These are phyloP conservation scores for Ustilago vetiveriae DNA, from an alignment of 1,284 basidiomycete genomes.

Conservation along the genomic window DNA sequence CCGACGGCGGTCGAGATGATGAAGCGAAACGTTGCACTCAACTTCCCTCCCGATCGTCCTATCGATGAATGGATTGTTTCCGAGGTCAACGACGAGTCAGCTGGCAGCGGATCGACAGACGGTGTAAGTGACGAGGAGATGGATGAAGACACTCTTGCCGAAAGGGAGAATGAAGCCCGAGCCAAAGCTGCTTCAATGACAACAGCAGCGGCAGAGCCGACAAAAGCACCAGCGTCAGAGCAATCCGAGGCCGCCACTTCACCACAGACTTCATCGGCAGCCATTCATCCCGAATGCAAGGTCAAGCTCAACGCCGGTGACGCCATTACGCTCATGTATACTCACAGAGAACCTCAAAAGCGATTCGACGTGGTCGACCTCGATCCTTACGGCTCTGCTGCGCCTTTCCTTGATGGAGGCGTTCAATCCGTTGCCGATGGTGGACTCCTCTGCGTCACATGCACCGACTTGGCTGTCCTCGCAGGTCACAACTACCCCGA, in stretches of 20 bases:
- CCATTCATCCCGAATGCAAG: constrained; percentile 63
- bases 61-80: constrained; percentile 51
- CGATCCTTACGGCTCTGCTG: constrained; percentile 96
- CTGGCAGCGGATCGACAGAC: not conserved
- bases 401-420: constrained; percentile 95
- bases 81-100: constrained; percentile 7
- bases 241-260: constrained; percentile 1
- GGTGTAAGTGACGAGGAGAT: constrained; percentile 3
- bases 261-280: constrained; percentile 3
- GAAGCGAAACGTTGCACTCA: constrained; percentile 86
- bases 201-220: constrained; percentile 1
- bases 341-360: constrained; percentile 77
- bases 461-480: constrained; percentile 92
- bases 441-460: constrained; percentile 91
- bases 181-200: constrained; percentile 1
- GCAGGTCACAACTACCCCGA: constrained; percentile 95
- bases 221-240: constrained; percentile 2
- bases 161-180: constrained; percentile 24
- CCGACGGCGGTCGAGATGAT: constrained; percentile 85
- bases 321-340: constrained; percentile 81
- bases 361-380: constrained; percentile 94
- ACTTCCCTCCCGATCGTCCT: constrained; percentile 75
- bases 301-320: constrained; percentile 62
- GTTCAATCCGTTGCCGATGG: constrained; percentile 85
- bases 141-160: constrained; percentile 37